Percentiles rank a stretch among this genome's conserved stretches.
phyloP scores from a whole-genome alignment of 2,329 filamentous ascomycete species.

The Myriosclerotinia scirpicola region DNA sequence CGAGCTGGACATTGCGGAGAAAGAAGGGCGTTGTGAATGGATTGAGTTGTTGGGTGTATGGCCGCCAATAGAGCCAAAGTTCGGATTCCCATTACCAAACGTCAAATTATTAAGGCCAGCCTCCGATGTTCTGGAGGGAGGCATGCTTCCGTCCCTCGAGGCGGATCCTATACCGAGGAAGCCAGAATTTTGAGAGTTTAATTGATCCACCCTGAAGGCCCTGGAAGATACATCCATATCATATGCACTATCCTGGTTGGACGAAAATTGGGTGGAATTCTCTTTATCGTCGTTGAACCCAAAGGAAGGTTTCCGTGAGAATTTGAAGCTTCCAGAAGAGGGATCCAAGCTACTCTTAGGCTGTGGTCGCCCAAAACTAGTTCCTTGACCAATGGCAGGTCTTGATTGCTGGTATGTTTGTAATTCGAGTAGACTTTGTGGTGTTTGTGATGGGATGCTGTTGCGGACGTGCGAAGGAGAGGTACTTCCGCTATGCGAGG shows the following conservation, averaged over 20 bases:
- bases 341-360: slow-evolving; percentile 47
- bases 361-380: slow-evolving; percentile 41
- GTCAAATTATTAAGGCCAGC: slow-evolving; percentile 40
- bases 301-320: slow-evolving; percentile 35
- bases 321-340: slow-evolving; percentile 47
- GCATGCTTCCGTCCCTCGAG: slow-evolving; percentile 56
- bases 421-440: slow-evolving; percentile 45
- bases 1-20: slow-evolving; percentile 49
- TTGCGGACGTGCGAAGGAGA: slow-evolving; percentile 60
- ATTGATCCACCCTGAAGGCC: slow-evolving; percentile 30
- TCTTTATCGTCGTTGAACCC: slow-evolving; percentile 39
- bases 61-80: slow-evolving; percentile 37
- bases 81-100: slow-evolving; percentile 30
- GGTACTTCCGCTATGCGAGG: slow-evolving; percentile 50
- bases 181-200: slow-evolving; percentile 44
- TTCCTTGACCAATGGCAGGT: slow-evolving; percentile 48
- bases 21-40: slow-evolving; percentile 49
- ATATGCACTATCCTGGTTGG: slow-evolving; percentile 30
- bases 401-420: slow-evolving; percentile 47
- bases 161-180: slow-evolving; percentile 49
- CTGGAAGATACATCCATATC: slow-evolving; percentile 34
- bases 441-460: slow-evolving; percentile 44
- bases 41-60: slow-evolving; percentile 49
- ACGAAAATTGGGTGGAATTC: slow-evolving; percentile 32
- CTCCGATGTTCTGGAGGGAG: slow-evolving; percentile 56